Conservation (phyloP, 306 rosid genomes). For the Ziziphus jujuba region DNA sequence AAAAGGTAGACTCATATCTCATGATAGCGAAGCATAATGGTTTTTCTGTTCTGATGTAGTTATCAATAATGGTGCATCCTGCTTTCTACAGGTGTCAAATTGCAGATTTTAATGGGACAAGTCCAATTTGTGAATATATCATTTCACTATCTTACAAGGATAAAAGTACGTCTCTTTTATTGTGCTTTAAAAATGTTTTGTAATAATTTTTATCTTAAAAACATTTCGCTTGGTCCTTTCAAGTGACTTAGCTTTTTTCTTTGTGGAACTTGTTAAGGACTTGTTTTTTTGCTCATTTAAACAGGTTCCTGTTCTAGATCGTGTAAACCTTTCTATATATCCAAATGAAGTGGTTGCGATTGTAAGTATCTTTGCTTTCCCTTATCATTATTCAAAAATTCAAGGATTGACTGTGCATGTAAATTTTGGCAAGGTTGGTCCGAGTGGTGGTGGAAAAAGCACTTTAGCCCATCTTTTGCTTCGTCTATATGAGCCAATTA, state of each 20-base stretch:
- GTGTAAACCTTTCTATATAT: slow-evolving; percentile 49
- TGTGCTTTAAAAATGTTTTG: too few relatives aligned
- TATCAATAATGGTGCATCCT: slow-evolving; percentile 21
- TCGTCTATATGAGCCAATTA: slow-evolving; percentile 44
- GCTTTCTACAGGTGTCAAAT: too few relatives aligned
- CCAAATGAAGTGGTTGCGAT: slow-evolving; percentile 77
- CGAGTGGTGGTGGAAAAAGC: slow-evolving; percentile 49
- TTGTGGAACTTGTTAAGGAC: neutral
- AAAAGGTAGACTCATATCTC: slow-evolving; percentile 46
- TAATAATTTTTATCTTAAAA: too few relatives aligned
- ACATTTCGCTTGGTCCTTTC: neutral
- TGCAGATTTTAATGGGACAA: slow-evolving; percentile 53
- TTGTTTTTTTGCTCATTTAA: slow-evolving; percentile 19
- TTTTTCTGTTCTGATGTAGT: neutral
- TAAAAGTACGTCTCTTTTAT: slow-evolving; percentile 30
- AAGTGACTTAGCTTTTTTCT: slow-evolving; percentile 11
- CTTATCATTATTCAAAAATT: slow-evolving; percentile 10
- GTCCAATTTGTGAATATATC: slow-evolving; percentile 67
- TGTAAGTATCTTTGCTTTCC: slow-evolving; percentile 43
- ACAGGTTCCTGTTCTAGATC: slow-evolving; percentile 61
- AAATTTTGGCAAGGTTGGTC: slow-evolving; percentile 39
- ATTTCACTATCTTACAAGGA: slow-evolving; percentile 64
- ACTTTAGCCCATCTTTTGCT: slow-evolving; percentile 49
- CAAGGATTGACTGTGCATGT: slow-evolving; percentile 18
- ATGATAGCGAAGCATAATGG: neutral